Evolutionary conservation across 1,139 yeast genomes (phyloP), one percentile per base, ranked within the genome.

Genomic region (Sugiyamaella sp.): DNA sequence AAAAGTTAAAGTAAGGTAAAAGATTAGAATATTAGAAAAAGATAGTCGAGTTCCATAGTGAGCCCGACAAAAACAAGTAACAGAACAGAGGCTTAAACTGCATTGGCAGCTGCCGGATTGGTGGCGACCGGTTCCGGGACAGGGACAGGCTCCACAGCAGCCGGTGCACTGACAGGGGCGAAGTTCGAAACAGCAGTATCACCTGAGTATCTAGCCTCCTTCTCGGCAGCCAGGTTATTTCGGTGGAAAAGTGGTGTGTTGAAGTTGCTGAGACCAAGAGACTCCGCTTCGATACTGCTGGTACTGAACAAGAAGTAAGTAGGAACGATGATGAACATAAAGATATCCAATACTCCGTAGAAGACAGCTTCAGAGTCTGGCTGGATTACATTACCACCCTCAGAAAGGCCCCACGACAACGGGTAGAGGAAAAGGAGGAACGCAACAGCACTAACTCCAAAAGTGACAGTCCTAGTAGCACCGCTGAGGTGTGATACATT

Each of bases 361-460:
- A 82, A 84, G 17, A 78, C 84, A 50, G 84, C 82, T 67, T 82
- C 87, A n/a, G 84, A 78, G 63, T 81, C 86, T 40, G 85, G 84
- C 61, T 79, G 80, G 59, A 84, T 82, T 42, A 73, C 79, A 64
- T 83, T 83, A 68, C 87, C 87, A 74, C 88, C 89, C 63, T 83
- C 87, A 60, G 79, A 71, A 55, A 83, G 72, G 66, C 82, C 87
- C 87, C 87, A 84, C 51, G 73, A 68, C 57, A 84, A 69, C 40
- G 84, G 82, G 65, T 83, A 82, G 57, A 81, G 70, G 57, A 80
- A 65, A 72, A 80, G 75, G 41, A 80, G 58, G 57, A 78, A 68
- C 32, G 69, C 60, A 56, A 69, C 66, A 9, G 68, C 66, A 41
- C 71, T 59, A 40, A 64, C 54, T 42, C 55, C 48, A 42, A 53